Evolutionary conservation across 768 basidiomycete genomes (phyloP).

Genomic region (Sarcodon aspratus): DNA sequence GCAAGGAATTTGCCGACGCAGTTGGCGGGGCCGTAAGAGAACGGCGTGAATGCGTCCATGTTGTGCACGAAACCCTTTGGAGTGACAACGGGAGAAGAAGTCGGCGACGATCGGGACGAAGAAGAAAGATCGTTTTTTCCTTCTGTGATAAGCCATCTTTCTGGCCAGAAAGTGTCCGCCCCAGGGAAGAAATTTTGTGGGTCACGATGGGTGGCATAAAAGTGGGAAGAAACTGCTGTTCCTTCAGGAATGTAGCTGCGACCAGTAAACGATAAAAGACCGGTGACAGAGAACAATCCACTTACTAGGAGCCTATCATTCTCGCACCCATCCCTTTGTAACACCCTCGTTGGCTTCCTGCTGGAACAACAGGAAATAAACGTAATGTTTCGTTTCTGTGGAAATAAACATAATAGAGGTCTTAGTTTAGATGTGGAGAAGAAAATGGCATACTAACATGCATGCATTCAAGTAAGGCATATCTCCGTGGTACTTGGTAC

Average conservation of each 20-base stretch:
- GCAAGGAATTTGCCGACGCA: conserved; percentile 36
- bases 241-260: neutral
- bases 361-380: conserved; percentile 27
- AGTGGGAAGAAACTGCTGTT: neutral
- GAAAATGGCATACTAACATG: conserved; percentile 11
- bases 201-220: neutral
- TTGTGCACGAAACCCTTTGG: conserved; percentile 14
- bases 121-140: neutral
- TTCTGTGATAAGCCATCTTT: neutral
- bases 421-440: too few species aligned
- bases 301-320: neutral
- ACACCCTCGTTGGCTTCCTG: conserved; percentile 3
- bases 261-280: neutral
- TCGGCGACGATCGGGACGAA: neutral
- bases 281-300: neutral
- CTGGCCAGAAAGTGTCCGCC: neutral
- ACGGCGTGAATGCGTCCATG: conserved; percentile 29
- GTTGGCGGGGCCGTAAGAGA: conserved; percentile 31
- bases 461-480: conserved; percentile 24
- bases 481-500: conserved; percentile 3
- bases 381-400: conserved; percentile 32
- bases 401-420: too few species aligned
- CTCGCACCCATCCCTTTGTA: neutral
- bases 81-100: neutral
- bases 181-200: neutral